Conservation (phyloP, 208 protist species). For the Crithidia acanthocephali region DNA sequence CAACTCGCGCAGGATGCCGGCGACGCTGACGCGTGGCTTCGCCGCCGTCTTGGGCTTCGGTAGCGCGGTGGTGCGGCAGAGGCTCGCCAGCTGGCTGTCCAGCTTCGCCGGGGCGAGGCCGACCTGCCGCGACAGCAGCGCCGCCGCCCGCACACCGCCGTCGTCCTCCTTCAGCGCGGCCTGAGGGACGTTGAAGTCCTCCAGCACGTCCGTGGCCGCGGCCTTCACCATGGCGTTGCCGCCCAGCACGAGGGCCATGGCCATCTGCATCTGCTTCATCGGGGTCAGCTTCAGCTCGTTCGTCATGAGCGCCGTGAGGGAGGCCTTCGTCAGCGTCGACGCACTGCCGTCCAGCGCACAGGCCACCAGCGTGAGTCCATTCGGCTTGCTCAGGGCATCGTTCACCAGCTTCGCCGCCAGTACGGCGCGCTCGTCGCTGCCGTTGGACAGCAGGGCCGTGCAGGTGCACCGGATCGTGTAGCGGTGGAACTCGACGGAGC, state of each 20-base stretch:
- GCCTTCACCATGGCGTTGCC: conserved; percentile 52
- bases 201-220: conserved; percentile 64
- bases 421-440: conserved; percentile 41
- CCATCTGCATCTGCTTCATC: conserved; percentile 77
- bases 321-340: conserved; percentile 50
- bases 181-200: conserved; percentile 56
- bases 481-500: conserved; percentile 60
- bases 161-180: conserved; percentile 65
- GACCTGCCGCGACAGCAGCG: conserved; percentile 73
- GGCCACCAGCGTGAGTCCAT: conserved; percentile 66
- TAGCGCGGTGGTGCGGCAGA: conserved; percentile 32
- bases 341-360: conserved; percentile 50
- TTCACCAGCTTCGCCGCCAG: conserved; percentile 65
- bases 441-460: conserved; percentile 36
- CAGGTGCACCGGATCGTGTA: conserved; percentile 56
- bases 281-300: conserved; percentile 69
- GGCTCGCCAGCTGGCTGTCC: conserved; percentile 52
- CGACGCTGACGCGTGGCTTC: conserved; percentile 65
- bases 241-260: conserved; percentile 67
- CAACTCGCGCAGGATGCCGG: conserved; percentile 80
- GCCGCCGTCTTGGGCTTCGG: conserved; percentile 30
- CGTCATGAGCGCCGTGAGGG: conserved; percentile 58
- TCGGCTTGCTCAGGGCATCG: conserved; percentile 63
- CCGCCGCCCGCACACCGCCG: conserved; percentile 46
- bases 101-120: conserved; percentile 41